Base-by-base conservation (phyloP, 73 alveolate genomes). In the Paramecium bursaria region DNA sequence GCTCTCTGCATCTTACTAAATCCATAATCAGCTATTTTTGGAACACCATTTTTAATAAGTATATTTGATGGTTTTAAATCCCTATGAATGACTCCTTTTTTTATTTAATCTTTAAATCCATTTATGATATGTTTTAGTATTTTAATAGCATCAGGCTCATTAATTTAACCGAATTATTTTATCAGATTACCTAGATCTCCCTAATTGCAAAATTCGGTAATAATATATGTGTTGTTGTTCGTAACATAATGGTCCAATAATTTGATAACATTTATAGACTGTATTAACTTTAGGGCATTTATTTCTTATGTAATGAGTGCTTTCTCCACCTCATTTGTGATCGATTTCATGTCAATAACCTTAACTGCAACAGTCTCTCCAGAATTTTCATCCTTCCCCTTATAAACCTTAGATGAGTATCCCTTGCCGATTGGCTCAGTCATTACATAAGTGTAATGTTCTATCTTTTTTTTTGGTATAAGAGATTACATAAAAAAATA, bases 331-430 rank as follows among this genome's bases (percentile, higher is more conserved):
- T 79, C 89, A 79, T 79, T 79, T 25, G 53, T 79, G 46, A 79
- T 79, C 49, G 76, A 54, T 39, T 79, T 79, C 73, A 79, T 57
- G 54, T 79, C 89, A 17, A 79, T 79, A n/a, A 79, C 89, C 39
- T 79, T 79, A 25, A 79, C 85, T 30, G 89, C 89, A 4, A 79
- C 89, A 2, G 48, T 54, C 30, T 79, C 89, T 53, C 76, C 89
- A n/a, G 85, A 53, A 3, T 50, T 48, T 10, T 79, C 89, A 17
- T 79, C 89, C 15, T 79, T 79, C 15, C 89, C 89, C 22, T 79
- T 79, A 50, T 53, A 79, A 19, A 79, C 89, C 51, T 79, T 79
- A 13, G 89, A 79, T 27, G 79, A 49, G 49, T 79, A 79, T 33
- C 89, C 89, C 51, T 61, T 19, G 14, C 89, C 89, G 2, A 79